Base-by-base conservation (phyloP, 163 green algal genomes). In the Volvox carteri region DNA sequence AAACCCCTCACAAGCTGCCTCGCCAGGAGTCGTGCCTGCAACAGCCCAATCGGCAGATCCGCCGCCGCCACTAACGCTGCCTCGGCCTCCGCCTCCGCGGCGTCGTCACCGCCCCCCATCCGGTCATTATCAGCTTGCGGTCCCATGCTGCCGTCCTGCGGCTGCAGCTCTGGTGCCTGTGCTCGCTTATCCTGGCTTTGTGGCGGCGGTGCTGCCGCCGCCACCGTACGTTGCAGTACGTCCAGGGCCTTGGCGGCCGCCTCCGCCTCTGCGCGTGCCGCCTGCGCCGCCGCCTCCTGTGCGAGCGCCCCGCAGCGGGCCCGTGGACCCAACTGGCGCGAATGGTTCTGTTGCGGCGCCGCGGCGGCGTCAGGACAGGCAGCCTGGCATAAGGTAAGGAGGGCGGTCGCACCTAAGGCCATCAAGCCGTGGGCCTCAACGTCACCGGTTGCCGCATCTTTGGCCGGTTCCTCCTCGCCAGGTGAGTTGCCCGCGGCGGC, bases 261-360 rank as follows among this genome's bases (percentile, higher is more conserved):
- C 42, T 67, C 65, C 5, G 62, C 18, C 30, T 87, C 65, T 25
- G 67, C 81, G 41, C 30, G 81, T 1, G 33, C 81, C 33, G 81
- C 81, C 48, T 79, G 81, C 65, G 65, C 81, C 44, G 81, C 65
- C 1, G 81, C 81, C 65, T 79, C 30, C 25, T 79, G 21, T 0
- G 65, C 81, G 16, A 79, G 81, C 18, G 62, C 81, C 6, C 46
- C 81, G 44, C 67, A 77, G 14, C 79, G 23, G 58, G 54, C 14
- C 18, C 12, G 78, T 39, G n/a, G n/a, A n/a, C n/a, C 1, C 54
- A 4, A 54, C 54, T 0, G 37, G 52, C 54, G 23, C 2, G 50
- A 25, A 35, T 58, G 56, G 19, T 60, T 56, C 44, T 46, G 75
- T 44, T 46, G 75, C 48, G 48, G 44, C 48, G 3, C 33, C 25